Evolutionary conservation across 2,329 filamentous ascomycete genomes (phyloP).

Genomic region (Aureobasidium subglaciale): DNA sequence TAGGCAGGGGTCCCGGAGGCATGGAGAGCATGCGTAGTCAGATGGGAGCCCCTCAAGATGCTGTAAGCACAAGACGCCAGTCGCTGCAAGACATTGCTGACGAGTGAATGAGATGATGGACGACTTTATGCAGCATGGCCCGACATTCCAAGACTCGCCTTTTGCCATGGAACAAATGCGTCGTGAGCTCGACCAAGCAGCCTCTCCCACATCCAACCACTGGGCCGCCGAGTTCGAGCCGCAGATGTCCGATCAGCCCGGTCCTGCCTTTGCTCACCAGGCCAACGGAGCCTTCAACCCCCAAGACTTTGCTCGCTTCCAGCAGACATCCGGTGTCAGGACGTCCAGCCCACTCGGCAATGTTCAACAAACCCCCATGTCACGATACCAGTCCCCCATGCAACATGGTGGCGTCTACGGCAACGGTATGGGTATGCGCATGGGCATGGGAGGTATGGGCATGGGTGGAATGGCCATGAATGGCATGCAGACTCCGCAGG

Average conservation of each 20-base stretch:
- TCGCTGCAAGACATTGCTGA: background rate
- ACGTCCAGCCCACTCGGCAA: conserved; percentile 14
- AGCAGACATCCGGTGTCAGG: conserved; percentile 33
- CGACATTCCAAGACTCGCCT: conserved; percentile 44
- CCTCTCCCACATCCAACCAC: conserved; percentile 45
- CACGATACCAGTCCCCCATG: conserved; percentile 53
- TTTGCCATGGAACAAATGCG: conserved; percentile 63
- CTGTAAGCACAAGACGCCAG: conserved; percentile 39
- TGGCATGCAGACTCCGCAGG: conserved; percentile 24
- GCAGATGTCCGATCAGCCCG: conserved; percentile 48
- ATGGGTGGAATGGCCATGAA: conserved; percentile 44
- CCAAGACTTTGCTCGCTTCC: conserved; percentile 82
- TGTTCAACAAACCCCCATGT: conserved; percentile 34
- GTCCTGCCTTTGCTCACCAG: conserved; percentile 50
- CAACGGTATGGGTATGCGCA: conserved; percentile 50
- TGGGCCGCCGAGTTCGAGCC: conserved; percentile 61
- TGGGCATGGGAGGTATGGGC: conserved; percentile 40
- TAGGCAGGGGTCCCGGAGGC: conserved; percentile 64
- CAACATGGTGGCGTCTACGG: conserved; percentile 38
- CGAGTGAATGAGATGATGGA: conserved; percentile 68
- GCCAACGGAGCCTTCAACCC: conserved; percentile 56
- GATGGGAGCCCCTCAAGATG: conserved; percentile 61
- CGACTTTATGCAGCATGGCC: conserved; percentile 73
- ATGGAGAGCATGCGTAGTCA: conserved; percentile 71
- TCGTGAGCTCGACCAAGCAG: conserved; percentile 53